A percentile compares a stretch with the other conserved stretches of the same genome.
These are phyloP conservation scores for Marasmius oreades DNA, from an alignment of 1,284 basidiomycete species.

Conservation along the genomic window DNA sequence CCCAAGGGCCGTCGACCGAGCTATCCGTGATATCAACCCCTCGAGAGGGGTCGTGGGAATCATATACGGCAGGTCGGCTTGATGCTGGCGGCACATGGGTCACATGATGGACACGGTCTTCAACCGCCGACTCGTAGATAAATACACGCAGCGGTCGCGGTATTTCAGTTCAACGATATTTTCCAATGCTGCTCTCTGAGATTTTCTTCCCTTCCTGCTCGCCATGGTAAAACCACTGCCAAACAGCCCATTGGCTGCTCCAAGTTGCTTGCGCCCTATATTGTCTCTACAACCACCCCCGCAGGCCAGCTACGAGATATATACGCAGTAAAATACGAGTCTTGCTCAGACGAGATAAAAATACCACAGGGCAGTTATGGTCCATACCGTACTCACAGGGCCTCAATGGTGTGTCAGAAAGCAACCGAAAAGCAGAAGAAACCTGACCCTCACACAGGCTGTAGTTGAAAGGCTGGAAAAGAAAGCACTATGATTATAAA, in stretches of 20 bases:
- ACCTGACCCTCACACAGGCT: no score
- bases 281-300: background rate
- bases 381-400: background rate
- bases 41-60: no score
- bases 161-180: background rate
- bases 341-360: background rate
- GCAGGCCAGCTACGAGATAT: background rate
- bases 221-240: background rate
- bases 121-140: background rate
- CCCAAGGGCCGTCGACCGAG: background rate
- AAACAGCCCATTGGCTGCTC: no score
- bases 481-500: no score
- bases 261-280: background rate
- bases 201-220: background rate
- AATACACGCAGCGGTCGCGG: background rate
- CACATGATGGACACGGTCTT: background rate
- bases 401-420: conserved; percentile 5
- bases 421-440: background rate
- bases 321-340: background rate
- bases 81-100: background rate
- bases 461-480: no score
- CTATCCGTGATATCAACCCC: background rate
- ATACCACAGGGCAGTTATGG: no score
- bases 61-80: background rate
- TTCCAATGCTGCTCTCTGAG: background rate